Base-by-base conservation (phyloP, 108 stramenopile species). In the Mayamaea pseudoterrestris region DNA sequence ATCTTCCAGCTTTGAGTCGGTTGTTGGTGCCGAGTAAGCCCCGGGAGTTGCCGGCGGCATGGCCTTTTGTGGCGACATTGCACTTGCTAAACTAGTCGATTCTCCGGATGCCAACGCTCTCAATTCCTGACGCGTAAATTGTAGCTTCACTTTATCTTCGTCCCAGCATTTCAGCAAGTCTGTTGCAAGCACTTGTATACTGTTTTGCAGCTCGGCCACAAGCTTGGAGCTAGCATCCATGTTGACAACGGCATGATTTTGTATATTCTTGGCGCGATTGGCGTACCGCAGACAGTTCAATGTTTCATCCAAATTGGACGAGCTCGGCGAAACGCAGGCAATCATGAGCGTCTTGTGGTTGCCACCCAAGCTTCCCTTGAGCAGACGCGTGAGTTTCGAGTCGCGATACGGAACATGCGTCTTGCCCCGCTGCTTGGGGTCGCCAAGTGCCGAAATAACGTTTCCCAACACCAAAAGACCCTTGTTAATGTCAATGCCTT, bases 261-360 rank as follows among this genome's bases (percentile, higher is more conserved):
- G 94, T 65, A 98, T 98, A 56, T 93, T 92, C 54, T 94, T 96
- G 27, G 97, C 97, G 2, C 97, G 69, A 49, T 95, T 93, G 12
- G 97, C 94, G 60, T 96, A 98, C 42, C 94, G 83, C 11, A 98
- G 59, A 43, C 91, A 93, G 63, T 94, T 96, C 13, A 95, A 45
- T 5, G 89, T 92, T 60, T 98, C 97, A 45, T 94, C 94, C 47
- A 90, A 69, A 47, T 83, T 73, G 22, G 50, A 62, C 5, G 58
- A 52, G 6, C 92, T 75, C 1, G 86, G 86, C 18, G 80, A 80
- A 7, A 95, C 90, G 39, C 92, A 93, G 2, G 94, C 95, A 55
- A 98, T 90, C 94, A 98, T 96, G 14, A 95, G 72, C 0, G 95
- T 97, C 31, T 95, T 87, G 61, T 94, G 93, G 55, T 98, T 98